These are phyloP conservation scores for Pigoraptor vietnamica DNA, from an alignment of 78 protist species.

Conservation along the genomic window DNA sequence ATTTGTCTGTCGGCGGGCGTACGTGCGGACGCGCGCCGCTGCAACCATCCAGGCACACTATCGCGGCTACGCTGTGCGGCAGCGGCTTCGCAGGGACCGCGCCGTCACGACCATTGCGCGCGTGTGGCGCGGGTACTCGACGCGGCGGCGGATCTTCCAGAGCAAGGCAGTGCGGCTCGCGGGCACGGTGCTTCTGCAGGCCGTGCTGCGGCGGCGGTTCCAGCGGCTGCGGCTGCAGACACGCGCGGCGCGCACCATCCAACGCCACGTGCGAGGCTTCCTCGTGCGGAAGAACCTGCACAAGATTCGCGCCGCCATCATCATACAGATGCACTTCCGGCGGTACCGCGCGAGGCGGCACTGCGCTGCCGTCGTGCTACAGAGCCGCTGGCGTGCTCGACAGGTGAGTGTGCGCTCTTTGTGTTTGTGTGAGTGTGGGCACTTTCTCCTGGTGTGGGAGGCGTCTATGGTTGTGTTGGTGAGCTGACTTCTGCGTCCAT, in stretches of 20 bases:
- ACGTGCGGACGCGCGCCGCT: not conserved
- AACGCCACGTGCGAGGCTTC: not conserved
- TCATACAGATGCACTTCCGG: not conserved
- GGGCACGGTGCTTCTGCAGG: not conserved
- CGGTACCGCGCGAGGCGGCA: not conserved
- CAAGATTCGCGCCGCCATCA: not conserved
- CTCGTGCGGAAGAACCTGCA: not conserved
- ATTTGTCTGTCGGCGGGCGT: not conserved
- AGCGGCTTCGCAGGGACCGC: not conserved
- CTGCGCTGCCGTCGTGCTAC: not conserved
- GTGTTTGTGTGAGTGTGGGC: not conserved
- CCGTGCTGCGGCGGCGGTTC: not conserved
- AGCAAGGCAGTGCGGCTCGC: not conserved
- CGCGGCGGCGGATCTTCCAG: not conserved
- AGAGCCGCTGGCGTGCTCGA: not conserved
- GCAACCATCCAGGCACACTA: not conserved
- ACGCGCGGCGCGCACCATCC: not conserved
- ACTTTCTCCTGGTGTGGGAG: not conserved
- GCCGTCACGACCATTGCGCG: not conserved
- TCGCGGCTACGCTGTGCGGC: not conserved
- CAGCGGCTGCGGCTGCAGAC: not conserved
- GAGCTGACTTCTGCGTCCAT: not conserved
- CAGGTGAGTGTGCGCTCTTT: not conserved
- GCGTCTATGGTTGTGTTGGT: not conserved
- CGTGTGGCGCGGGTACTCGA: not conserved